A percentile compares a stretch with the other conserved stretches of the same genome.
phyloP scores from a whole-genome alignment of 805 yeast genomes.

The Saturnispora besseyi region DNA sequence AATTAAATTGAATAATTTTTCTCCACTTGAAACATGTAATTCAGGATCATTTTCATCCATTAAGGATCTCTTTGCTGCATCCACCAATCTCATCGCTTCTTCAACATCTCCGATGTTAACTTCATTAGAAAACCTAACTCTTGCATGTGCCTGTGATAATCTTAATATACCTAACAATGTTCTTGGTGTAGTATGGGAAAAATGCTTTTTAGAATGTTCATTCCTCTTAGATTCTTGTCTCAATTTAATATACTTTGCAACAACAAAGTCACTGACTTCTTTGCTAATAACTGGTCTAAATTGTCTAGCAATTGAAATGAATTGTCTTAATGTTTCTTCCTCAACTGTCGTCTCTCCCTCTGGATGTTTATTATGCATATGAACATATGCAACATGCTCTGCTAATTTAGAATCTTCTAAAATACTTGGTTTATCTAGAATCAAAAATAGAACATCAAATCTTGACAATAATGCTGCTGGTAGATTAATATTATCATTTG shows the following conservation, averaged over 20 bases:
- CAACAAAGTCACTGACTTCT: slow-evolving; percentile 80
- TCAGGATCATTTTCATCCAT: slow-evolving; percentile 41
- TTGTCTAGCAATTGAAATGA: slow-evolving; percentile 74
- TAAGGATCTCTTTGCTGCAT: slow-evolving; percentile 81
- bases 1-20: slow-evolving; percentile 66
- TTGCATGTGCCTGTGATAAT: slow-evolving; percentile 89
- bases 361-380: slow-evolving; percentile 87
- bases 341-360: slow-evolving; percentile 67
- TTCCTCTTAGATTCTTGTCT: slow-evolving; percentile 83
- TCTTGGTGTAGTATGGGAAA: slow-evolving; percentile 92
- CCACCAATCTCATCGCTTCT: slow-evolving; percentile 82
- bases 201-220: slow-evolving; percentile 66
- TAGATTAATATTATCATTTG: slow-evolving; percentile 88
- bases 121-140: slow-evolving; percentile 67
- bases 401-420: slow-evolving; percentile 83
- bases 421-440: slow-evolving; percentile 74
- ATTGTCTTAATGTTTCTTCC: slow-evolving; percentile 75
- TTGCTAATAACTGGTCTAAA: slow-evolving; percentile 78
- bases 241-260: slow-evolving; percentile 78
- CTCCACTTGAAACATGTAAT: slow-evolving; percentile 55
- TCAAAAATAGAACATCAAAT: slow-evolving; percentile 81
- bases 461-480: slow-evolving; percentile 96
- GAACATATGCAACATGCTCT: slow-evolving; percentile 90
- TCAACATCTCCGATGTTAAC: slow-evolving; percentile 82
- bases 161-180: slow-evolving; percentile 85